These are phyloP conservation scores for Tilletia setariae DNA, from an alignment of 1,284 basidiomycete species.

Conservation along the genomic window DNA sequence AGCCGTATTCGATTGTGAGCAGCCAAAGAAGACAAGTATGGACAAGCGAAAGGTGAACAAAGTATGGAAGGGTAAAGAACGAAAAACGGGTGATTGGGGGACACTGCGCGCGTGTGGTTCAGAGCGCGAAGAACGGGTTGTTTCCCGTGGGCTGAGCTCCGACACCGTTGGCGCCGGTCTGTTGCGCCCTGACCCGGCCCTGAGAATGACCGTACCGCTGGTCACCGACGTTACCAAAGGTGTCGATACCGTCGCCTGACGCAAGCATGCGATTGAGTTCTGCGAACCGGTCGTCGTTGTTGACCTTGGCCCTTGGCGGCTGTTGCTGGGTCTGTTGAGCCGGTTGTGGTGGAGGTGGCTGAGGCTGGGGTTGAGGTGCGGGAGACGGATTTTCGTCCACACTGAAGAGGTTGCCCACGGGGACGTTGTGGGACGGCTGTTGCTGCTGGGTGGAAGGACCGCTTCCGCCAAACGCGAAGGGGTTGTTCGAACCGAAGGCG, in stretches of 20 bases:
- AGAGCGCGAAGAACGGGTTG: constrained; percentile 45
- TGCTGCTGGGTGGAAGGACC: constrained; percentile 30
- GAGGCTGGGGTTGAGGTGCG: constrained; percentile 20
- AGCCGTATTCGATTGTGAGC: no score
- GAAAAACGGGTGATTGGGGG: not conserved
- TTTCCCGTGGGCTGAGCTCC: constrained; percentile 26
- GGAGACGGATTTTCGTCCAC: constrained; percentile 16
- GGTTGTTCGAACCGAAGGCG: constrained; percentile 83
- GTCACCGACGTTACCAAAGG: constrained; percentile 53
- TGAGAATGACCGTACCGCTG: constrained; percentile 27
- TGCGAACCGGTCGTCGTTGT: constrained; percentile 31
- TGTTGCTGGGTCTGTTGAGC: constrained; percentile 26
- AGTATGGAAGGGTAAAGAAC: not conserved
- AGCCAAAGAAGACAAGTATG: not conserved
- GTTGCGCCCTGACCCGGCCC: constrained; percentile 2
- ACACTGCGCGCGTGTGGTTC: constrained; percentile 2
- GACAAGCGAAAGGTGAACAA: no score
- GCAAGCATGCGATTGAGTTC: constrained; percentile 52
- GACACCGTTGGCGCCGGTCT: not conserved
- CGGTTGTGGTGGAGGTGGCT: constrained; percentile 19
- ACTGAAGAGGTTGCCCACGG: constrained; percentile 42
- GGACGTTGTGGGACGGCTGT: constrained; percentile 36
- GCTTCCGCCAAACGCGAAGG: constrained; percentile 64
- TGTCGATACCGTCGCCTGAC: constrained; percentile 49
- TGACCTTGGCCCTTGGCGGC: constrained; percentile 31